phyloP scores from a whole-genome alignment of 345 rosid genomes.

The Erodium maritimum region DNA sequence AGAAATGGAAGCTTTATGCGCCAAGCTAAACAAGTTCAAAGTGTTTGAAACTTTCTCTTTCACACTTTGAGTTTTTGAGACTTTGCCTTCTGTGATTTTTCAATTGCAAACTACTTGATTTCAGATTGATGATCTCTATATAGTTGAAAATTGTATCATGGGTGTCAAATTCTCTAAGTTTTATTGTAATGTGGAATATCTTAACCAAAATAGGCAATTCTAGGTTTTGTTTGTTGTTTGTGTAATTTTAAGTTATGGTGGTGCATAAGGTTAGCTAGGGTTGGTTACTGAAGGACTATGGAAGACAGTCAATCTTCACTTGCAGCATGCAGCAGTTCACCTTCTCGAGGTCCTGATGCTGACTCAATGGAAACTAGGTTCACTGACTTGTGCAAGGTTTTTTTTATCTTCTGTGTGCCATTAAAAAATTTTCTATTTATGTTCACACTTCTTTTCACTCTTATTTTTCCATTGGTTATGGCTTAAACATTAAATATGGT shows the following conservation, averaged over 20 bases:
- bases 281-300: background rate
- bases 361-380: background rate
- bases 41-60: background rate
- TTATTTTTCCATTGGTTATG: background rate
- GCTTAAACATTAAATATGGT: background rate
- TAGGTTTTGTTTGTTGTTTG: background rate
- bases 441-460: no score
- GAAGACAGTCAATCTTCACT: background rate
- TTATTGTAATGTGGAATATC: background rate
- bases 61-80: background rate
- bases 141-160: background rate
- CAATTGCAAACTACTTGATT: background rate
- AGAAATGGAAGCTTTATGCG: background rate
- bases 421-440: no score
- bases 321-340: background rate
- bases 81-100: background rate
- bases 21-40: background rate
- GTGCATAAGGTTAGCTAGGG: background rate
- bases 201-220: background rate
- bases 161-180: background rate
- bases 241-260: background rate
- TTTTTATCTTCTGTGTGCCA: no score
- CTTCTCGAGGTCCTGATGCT: background rate
- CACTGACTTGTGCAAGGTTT: background rate
- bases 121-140: background rate